A percentile compares a stretch with the other conserved stretches of the same genome.
phyloP scores from a whole-genome alignment of 108 stramenopile species.

The Cylindrotheca fusiformis region DNA sequence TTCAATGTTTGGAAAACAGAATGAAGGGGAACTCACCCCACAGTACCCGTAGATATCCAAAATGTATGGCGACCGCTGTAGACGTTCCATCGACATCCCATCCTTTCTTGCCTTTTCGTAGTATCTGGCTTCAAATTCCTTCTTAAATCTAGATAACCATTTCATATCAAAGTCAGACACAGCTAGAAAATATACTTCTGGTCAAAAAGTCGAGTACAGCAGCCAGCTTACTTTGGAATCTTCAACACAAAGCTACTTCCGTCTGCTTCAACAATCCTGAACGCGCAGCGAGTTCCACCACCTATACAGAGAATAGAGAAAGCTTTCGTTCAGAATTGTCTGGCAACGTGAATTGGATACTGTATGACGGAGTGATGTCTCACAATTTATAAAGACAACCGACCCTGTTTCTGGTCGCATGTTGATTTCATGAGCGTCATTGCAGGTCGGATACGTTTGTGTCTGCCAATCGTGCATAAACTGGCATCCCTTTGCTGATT shows the following conservation, averaged over 20 bases:
- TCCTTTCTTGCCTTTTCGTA: conserved; percentile 36
- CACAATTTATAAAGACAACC: background rate
- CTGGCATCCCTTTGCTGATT: background rate
- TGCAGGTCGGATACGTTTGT: background rate
- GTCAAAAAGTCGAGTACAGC: too few relatives aligned
- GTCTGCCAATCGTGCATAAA: background rate
- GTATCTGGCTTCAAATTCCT: background rate
- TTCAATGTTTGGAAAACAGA: background rate
- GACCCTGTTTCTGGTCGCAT: background rate
- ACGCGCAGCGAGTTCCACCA: background rate
- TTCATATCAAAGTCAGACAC: too few relatives aligned
- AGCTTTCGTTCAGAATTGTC: too few relatives aligned
- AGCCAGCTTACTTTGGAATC: background rate
- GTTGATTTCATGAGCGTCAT: background rate
- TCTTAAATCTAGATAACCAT: background rate
- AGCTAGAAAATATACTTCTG: too few relatives aligned
- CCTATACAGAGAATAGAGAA: too few relatives aligned
- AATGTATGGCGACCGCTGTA: conserved; percentile 47
- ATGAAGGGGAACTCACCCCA: conserved; percentile 9
- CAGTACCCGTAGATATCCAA: conserved; percentile 72
- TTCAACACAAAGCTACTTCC: background rate
- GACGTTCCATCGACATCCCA: conserved; percentile 63
- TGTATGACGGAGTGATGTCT: background rate
- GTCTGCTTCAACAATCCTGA: background rate
- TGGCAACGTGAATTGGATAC: background rate